Base-by-base conservation (phyloP, 2,329 filamentous ascomycete genomes). In the Venturia carpophila region DNA sequence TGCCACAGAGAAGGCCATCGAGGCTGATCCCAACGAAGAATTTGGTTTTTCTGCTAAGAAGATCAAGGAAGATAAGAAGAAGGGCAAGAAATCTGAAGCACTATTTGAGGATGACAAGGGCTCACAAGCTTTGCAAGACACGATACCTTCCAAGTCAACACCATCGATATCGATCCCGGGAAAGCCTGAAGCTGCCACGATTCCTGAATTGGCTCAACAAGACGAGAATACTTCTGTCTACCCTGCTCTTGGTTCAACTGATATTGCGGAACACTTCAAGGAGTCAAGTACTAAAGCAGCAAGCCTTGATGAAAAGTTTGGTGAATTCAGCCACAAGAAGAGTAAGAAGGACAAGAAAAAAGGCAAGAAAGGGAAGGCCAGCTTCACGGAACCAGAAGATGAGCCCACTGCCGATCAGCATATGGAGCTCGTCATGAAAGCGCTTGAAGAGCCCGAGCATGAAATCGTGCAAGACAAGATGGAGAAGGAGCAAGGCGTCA, bases 271-370 rank as follows among this genome's bases (percentile, higher is more conserved):
- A 5, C 15, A 3, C 6, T 34, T 34, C 10, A 34, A 55, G 19
- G 27, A 27, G 15, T 24, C 49, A 11, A 4, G 17, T 11, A n/a
- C 37, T 37, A 21, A 43, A n/a, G 63, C 61, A 24, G 30, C 55
- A 19, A 49, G n/a, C 17, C 52, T 52, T 21, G 63, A 65, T 37
- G 63, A 65, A n/a, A n/a, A 65, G n/a, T 60, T 39, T 19, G 62
- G 37, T 27, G 17, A 24, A 21, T 55, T 45, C 21, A 17, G 19
- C n/a, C 49, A 15, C 24, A 55, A 55, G 49, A 55, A 55, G 15
- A 45, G 30, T 10, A 65, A 61, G 41, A 65, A 61, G 24, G 43
- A 65, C 5, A 65, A 65, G 41, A 47, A 62, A 9, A 63, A 52
- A 24, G 49, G 56, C 34, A 55, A 63, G 43, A 58, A 65, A 13